Evolutionary conservation across 2,329 filamentous ascomycete species (phyloP), one percentile per base, ranked within the genome.

Genomic region (Botryotinia narcissicola): DNA sequence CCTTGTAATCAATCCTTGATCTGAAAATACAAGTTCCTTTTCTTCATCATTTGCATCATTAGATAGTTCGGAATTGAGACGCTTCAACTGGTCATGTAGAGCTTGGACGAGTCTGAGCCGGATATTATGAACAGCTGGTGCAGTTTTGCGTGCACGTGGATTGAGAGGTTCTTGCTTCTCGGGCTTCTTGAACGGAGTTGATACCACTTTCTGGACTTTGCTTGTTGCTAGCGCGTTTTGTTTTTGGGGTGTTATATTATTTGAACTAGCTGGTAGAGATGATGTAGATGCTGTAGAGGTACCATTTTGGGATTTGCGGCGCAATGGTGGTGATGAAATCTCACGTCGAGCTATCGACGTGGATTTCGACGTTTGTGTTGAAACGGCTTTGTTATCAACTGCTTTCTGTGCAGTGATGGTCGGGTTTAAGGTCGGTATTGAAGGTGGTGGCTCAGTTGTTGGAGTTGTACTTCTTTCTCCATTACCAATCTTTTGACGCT

Each of bases 1-100:
- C 75, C 89, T 85, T 76, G 87, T 88, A 75, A 94, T 91, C 35
- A 95, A 84, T 63, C 91, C 87, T 79, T 93, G 89, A 1, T 89
- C 85, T 1, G 87, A 87, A 64, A 94, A 81, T 25, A 90, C 79
- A 3, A 93, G 83, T n/a, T 84, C 83, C 60, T 85, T 83, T 32
- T 88, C 86, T 10, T 85, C 82, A 20, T 84, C 82, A 46, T 85
- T 86, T 42, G 83, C 83, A 61, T 84, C 84, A 72, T 87, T 89
- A 67, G 84, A 84, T 3, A 92, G 81, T 76, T 89, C 88, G 22
- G 85, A 83, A 79, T 95, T 94, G 14, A 95, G 86, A 7, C 90
- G 86, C n/a, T 83, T 81, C 80, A 92, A 89, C 76, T 93, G 88
- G 20, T 86, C 84, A 78, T 94, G 89, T 1, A 95, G 82, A 76